Percentiles rank a stretch among this genome's conserved stretches.
Evolutionary conservation across 2,329 filamentous ascomycete species (phyloP).

Genomic region (Daldinia sp.): DNA sequence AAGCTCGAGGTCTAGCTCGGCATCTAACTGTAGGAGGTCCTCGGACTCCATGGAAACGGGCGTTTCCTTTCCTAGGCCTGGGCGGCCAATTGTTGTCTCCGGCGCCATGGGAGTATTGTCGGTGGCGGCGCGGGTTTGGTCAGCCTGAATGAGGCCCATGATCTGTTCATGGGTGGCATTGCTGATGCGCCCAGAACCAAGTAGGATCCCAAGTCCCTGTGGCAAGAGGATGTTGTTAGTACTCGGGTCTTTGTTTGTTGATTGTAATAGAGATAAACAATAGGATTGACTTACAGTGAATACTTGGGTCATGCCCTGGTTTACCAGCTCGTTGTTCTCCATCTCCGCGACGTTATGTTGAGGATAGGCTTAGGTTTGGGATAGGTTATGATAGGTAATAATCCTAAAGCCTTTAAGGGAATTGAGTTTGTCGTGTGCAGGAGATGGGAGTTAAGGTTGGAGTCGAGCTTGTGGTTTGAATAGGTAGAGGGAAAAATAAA

Average conservation of each 20-base stretch:
- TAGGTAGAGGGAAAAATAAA: neutral
- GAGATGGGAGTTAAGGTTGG: neutral
- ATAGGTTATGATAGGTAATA: neutral
- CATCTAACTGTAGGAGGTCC: conserved; percentile 23
- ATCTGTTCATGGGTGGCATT: conserved; percentile 38
- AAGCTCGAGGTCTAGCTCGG: conserved; percentile 7
- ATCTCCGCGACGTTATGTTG: conserved; percentile 7
- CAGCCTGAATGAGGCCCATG: conserved; percentile 31
- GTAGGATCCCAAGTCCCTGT: conserved; percentile 46
- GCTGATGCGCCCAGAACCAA: conserved; percentile 41
- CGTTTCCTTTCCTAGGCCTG: conserved; percentile 15
- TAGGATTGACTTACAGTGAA: conserved; percentile 26
- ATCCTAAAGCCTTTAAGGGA: neutral
- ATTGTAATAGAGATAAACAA: neutral
- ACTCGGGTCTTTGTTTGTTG: neutral
- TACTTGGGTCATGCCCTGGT: conserved; percentile 35
- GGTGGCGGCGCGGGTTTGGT: conserved; percentile 1
- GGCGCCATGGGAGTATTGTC: neutral
- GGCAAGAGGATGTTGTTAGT: neutral
- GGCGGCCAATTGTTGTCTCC: neutral
- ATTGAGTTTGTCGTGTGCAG: neutral
- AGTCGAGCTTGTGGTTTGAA: neutral
- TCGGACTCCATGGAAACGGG: conserved; percentile 16
- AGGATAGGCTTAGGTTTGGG: neutral
- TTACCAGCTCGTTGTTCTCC: conserved; percentile 18